Conservation (phyloP, 306 rosid genomes). For the Castanea mollissima region DNA sequence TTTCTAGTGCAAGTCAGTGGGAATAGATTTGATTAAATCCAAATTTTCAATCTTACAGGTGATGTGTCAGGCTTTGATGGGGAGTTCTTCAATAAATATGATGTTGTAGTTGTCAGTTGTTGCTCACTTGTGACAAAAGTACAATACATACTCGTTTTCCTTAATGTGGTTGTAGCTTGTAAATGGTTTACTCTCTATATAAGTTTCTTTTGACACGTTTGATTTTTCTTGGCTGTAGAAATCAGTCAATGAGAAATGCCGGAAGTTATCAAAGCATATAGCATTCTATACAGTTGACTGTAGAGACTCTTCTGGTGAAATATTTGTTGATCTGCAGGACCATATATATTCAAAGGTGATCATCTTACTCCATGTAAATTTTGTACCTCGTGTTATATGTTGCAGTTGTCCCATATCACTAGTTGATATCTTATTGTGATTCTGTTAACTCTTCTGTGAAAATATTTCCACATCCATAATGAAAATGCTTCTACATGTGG, state of each 20-base stretch:
- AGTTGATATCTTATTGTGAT: neutral
- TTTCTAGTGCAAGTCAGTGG: neutral
- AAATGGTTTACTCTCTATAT: neutral
- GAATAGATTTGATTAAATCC: neutral
- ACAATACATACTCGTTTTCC: slow-evolving; percentile 10
- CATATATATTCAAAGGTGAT: slow-evolving; percentile 77
- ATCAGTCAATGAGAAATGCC: slow-evolving; percentile 74
- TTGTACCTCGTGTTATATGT: neutral
- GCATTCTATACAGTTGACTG: slow-evolving; percentile 89
- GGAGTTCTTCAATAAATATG: slow-evolving; percentile 72
- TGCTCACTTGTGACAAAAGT: slow-evolving; percentile 80
- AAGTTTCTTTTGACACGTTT: slow-evolving; percentile 2
- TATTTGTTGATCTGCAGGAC: slow-evolving; percentile 85
- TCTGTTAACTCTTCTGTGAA: neutral
- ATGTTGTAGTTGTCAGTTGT: slow-evolving; percentile 75
- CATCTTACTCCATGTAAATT: neutral
- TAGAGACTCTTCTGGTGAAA: slow-evolving; percentile 94
- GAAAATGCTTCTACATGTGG: neutral
- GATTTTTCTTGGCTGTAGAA: slow-evolving; percentile 47
- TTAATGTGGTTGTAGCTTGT: no score
- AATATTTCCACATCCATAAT: no score
- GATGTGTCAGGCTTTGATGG: slow-evolving; percentile 60
- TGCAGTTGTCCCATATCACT: neutral
- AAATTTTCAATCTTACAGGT: slow-evolving; percentile 42
- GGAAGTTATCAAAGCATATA: slow-evolving; percentile 66